A percentile compares a stretch with the other conserved stretches of the same genome.
Conservation (phyloP, 139 green algal species). For the Haematococcus lacustris region DNA sequence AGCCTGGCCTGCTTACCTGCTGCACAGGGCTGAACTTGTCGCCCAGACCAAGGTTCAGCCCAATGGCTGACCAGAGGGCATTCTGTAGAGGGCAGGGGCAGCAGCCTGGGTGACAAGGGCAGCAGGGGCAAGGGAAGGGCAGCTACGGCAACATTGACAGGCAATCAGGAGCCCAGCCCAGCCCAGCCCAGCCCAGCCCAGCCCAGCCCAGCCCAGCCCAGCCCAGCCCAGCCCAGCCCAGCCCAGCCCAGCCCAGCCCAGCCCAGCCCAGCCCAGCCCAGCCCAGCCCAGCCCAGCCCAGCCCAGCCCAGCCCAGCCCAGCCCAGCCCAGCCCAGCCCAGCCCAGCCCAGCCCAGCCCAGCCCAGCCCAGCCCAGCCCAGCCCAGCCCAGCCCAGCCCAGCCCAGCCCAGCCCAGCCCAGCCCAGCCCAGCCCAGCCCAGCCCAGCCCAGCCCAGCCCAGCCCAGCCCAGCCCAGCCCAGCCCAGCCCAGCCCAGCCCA, state of each 20-base stretch:
- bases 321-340: too few species aligned
- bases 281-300: too few species aligned
- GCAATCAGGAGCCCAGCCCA: background rate
- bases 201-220: background rate
- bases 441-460: background rate
- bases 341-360: too few species aligned
- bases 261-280: too few species aligned
- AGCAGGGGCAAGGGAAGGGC: background rate
- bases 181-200: background rate
- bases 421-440: background rate
- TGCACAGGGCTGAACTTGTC: conserved; percentile 6
- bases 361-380: too few species aligned
- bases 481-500: background rate
- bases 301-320: too few species aligned
- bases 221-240: too few species aligned
- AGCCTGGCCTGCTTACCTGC: background rate
- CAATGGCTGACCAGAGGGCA: conserved; percentile 2
- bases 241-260: too few species aligned
- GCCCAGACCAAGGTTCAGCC: conserved; percentile 7
- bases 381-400: too few species aligned
- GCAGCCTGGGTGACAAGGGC: background rate
- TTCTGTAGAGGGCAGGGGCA: conserved; percentile 1
- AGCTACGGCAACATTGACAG: background rate
- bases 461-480: background rate
- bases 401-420: too few species aligned